These are phyloP conservation scores for Aspergillus sp. DNA, from an alignment of 2,329 filamentous ascomycete species.

Conservation along the genomic window DNA sequence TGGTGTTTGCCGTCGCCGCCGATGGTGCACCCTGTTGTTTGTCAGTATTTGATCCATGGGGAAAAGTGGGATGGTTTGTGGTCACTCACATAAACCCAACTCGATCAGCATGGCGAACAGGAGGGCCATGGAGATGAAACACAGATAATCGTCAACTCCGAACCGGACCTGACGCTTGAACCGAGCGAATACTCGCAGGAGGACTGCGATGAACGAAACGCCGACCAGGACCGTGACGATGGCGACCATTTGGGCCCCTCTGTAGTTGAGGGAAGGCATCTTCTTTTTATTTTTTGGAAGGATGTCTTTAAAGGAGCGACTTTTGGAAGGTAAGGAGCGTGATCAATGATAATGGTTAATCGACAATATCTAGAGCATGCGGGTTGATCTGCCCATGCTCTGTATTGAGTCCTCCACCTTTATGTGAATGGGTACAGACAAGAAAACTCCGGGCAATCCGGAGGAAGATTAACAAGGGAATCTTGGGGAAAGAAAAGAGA, in stretches of 20 bases:
- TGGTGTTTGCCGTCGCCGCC: conserved; percentile 25
- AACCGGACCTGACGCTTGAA: conserved; percentile 22
- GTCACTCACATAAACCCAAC: conserved; percentile 21
- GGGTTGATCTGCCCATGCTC: background rate
- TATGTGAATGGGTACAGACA: background rate
- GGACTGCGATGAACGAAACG: conserved; percentile 19
- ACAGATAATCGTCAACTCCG: conserved; percentile 27
- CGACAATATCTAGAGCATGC: background rate
- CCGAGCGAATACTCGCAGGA: conserved; percentile 21
- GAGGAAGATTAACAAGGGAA: conserved; percentile 7
- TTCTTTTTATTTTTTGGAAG: background rate
- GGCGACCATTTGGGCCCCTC: conserved; percentile 23
- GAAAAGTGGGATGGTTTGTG: background rate
- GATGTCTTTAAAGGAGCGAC: background rate
- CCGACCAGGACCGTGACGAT: conserved; percentile 25
- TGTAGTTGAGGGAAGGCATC: conserved; percentile 18
- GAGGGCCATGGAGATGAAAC: conserved; percentile 18
- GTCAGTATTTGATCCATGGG: conserved; percentile 7
- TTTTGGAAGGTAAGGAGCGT: background rate
- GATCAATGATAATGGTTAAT: background rate
- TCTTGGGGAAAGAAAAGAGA: conserved; percentile 3
- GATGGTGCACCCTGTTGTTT: conserved; percentile 22
- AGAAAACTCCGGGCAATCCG: background rate
- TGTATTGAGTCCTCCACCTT: background rate
- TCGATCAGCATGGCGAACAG: conserved; percentile 26